phyloP scores from a whole-genome alignment of 2,329 filamentous ascomycete species.

The Colletotrichum truncatum region DNA sequence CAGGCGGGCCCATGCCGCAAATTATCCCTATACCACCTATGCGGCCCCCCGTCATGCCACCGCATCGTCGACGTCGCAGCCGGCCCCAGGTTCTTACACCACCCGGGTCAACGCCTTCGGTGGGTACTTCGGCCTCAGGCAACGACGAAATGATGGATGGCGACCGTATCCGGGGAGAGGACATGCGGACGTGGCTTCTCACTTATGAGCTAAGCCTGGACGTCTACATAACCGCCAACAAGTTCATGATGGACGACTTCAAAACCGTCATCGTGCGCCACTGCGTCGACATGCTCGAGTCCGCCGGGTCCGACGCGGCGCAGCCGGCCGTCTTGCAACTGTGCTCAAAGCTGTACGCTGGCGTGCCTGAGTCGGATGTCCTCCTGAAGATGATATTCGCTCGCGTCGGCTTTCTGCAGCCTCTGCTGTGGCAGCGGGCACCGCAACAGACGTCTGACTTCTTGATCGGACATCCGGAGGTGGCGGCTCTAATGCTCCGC shows the following conservation, averaged over 20 bases:
- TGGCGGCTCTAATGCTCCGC: conserved; percentile 55
- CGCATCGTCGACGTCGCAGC: conserved; percentile 27
- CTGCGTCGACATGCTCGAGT: conserved; percentile 56
- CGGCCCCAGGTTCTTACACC: conserved; percentile 25
- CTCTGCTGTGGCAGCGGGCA: conserved; percentile 50
- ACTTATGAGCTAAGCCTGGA: conserved; percentile 57
- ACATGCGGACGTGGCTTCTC: conserved; percentile 57
- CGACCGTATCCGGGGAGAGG: conserved; percentile 51
- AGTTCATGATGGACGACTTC: conserved; percentile 57
- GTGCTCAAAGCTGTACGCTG: conserved; percentile 52
- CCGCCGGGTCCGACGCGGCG: conserved; percentile 51
- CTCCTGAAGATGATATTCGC: conserved; percentile 59
- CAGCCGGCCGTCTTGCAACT: conserved; percentile 52
- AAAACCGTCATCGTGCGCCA: conserved; percentile 50
- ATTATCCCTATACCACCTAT: conserved; percentile 19
- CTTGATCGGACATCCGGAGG: conserved; percentile 53
- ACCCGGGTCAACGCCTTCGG: conserved; percentile 20
- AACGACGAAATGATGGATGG: conserved; percentile 32
- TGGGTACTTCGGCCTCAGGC: conserved; percentile 24
- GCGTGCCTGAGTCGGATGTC: conserved; percentile 51
- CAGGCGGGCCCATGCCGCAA: conserved; percentile 35
- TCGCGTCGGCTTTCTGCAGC: conserved; percentile 57
- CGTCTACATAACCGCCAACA: conserved; percentile 59
- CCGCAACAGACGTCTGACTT: conserved; percentile 53
- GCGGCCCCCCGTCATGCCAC: conserved; percentile 11